These are phyloP conservation scores for Mentha longifolia DNA, from an alignment of 257 asterid genomes.

Conservation along the genomic window DNA sequence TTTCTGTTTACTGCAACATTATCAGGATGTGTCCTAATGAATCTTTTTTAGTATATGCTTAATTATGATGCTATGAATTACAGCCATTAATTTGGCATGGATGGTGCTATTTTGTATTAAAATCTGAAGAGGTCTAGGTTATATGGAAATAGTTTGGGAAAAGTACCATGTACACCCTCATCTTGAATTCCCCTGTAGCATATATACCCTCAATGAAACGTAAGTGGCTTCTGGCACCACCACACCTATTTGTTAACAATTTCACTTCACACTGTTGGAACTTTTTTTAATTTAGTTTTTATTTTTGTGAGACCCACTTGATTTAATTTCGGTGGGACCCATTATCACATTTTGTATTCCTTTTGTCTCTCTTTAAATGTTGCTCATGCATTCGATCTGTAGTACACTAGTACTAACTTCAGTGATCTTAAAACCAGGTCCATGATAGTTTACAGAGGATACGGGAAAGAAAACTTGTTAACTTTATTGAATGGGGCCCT, in stretches of 20 bases:
- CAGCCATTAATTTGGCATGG: conserved; percentile 9
- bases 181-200: too few species aligned
- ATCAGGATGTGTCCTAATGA: conserved; percentile 1
- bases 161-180: too few species aligned
- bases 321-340: too few species aligned
- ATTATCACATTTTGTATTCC: too few species aligned
- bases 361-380: neutral
- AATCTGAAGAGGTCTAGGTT: neutral
- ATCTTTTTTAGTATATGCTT: conserved; percentile 2
- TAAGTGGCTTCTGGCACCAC: too few species aligned
- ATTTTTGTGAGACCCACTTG: too few species aligned
- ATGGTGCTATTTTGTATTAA: neutral
- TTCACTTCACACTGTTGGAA: too few species aligned
- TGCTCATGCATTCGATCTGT: conserved; percentile 23
- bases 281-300: too few species aligned
- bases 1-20: neutral
- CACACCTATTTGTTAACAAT: too few species aligned
- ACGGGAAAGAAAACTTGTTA: conserved; percentile 95
- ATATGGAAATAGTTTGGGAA: neutral
- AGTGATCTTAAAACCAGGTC: conserved; percentile 60
- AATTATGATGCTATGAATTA: conserved; percentile 13
- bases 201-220: too few species aligned
- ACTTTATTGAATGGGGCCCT: conserved; percentile 99
- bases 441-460: conserved; percentile 98
- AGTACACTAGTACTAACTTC: conserved; percentile 10